Percentiles rank a stretch among this genome's conserved stretches.
These are phyloP conservation scores for Hygrocybe punicea DNA, from an alignment of 768 basidiomycete genomes.

Conservation along the genomic window DNA sequence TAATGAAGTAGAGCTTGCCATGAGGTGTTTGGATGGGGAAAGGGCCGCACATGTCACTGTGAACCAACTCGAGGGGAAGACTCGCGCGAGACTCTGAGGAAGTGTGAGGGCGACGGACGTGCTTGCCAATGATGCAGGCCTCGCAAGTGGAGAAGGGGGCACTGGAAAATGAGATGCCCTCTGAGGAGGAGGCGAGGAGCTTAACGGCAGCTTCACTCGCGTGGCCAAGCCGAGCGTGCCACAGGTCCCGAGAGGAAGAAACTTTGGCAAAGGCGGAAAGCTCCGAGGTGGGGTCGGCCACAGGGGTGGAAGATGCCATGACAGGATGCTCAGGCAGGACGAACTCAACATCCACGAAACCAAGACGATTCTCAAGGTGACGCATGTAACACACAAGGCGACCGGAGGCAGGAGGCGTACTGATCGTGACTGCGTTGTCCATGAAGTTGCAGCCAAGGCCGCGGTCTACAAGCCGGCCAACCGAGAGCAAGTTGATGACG, in stretches of 20 bases:
- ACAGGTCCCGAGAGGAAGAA: slow-evolving; percentile 11
- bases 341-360: background rate
- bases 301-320: background rate
- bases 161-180: slow-evolving; percentile 15
- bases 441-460: slow-evolving; percentile 7
- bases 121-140: slow-evolving; percentile 26
- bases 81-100: background rate
- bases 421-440: background rate
- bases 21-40: slow-evolving; percentile 16
- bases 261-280: slow-evolving; percentile 4
- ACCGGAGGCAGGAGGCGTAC: background rate
- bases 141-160: slow-evolving; percentile 12
- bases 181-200: slow-evolving; percentile 14
- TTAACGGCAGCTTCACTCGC: slow-evolving; percentile 17
- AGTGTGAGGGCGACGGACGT: slow-evolving; percentile 13
- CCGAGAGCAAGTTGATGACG: slow-evolving; percentile 22
- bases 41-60: slow-evolving; percentile 28
- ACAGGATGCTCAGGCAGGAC: background rate
- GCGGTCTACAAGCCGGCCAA: slow-evolving; percentile 17
- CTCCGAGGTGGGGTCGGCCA: background rate
- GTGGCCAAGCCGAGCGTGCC: slow-evolving; percentile 29
- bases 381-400: background rate
- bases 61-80: slow-evolving; percentile 9
- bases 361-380: background rate
- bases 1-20: slow-evolving; percentile 13